Evolutionary conservation across 495 filamentous ascomycete genomes (phyloP).

Genomic region (Trichoderma reesei): DNA sequence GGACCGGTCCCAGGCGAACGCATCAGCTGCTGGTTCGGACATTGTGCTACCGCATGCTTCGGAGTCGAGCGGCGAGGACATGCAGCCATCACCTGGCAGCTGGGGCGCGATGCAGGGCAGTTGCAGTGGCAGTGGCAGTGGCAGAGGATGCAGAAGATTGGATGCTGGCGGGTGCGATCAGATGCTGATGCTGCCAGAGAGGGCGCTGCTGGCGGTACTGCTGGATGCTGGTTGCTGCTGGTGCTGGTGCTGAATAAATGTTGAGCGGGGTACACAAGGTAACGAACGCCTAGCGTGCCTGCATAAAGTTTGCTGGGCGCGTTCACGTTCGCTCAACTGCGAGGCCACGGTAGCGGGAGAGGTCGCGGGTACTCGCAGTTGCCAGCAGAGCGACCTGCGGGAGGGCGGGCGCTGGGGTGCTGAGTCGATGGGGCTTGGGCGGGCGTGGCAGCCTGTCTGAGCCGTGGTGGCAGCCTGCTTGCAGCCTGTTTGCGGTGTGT

Average conservation of each 20-base stretch:
- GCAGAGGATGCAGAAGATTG: too few species aligned
- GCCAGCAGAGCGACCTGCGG: too few species aligned
- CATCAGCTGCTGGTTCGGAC: background rate
- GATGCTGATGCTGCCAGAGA: too few species aligned
- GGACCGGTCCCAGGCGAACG: background rate
- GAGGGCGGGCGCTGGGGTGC: too few species aligned
- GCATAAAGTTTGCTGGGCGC: too few species aligned
- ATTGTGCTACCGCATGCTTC: slow-evolving; percentile 1
- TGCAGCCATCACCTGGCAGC: background rate
- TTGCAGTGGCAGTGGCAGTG: background rate
- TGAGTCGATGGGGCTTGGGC: too few species aligned
- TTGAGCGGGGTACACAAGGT: background rate
- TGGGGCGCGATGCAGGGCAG: background rate
- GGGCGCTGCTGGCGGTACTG: too few species aligned
- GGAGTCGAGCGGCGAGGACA: background rate
- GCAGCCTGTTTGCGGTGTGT: background rate
- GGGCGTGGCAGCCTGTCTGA: background rate
- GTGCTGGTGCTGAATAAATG: background rate
- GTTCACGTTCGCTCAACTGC: too few species aligned
- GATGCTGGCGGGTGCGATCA: too few species aligned
- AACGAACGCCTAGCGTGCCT: background rate
- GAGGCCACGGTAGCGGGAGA: too few species aligned
- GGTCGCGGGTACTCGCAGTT: too few species aligned
- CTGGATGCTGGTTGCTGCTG: too few species aligned
- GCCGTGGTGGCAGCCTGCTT: background rate